These are phyloP conservation scores for Talaromyces borbonicus DNA, from an alignment of 495 filamentous ascomycete species.

Conservation along the genomic window DNA sequence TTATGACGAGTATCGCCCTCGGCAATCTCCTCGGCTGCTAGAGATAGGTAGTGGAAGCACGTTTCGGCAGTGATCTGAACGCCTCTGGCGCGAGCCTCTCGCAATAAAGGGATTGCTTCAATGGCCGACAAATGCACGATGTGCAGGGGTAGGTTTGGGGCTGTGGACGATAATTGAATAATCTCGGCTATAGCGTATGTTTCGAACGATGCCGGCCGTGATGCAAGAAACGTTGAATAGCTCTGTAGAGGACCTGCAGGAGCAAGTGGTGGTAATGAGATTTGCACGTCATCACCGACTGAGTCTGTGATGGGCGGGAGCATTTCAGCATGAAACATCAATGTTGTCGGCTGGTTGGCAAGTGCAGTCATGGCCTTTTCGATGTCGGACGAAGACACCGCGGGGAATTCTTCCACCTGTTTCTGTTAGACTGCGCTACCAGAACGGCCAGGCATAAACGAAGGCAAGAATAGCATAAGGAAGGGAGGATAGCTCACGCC, in stretches of 20 bases:
- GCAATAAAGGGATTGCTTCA: constrained; percentile 83
- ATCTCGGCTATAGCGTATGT: constrained; percentile 86
- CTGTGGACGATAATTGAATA: constrained; percentile 66
- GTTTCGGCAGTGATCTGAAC: constrained; percentile 94
- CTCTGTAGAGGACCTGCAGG: constrained; percentile 67
- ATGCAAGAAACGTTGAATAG: constrained; percentile 88
- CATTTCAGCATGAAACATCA: constrained; percentile 99
- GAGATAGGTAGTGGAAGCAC: constrained; percentile 94
- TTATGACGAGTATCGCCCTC: constrained; percentile 94
- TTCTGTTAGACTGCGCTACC: neutral
- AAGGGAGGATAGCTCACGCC: constrained; percentile 52
- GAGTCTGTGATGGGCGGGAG: constrained; percentile 78
- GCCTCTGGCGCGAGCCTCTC: constrained; percentile 65
- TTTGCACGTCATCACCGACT: constrained; percentile 68
- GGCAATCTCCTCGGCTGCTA: constrained; percentile 75
- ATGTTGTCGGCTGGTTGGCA: constrained; percentile 65
- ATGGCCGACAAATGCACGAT: constrained; percentile 92
- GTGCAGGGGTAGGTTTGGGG: constrained; percentile 78
- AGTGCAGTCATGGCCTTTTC: constrained; percentile 68
- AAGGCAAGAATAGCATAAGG: constrained; percentile 6
- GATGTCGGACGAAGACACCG: constrained; percentile 72
- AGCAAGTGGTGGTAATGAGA: constrained; percentile 58
- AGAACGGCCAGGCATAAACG: too few species aligned
- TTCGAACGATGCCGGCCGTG: constrained; percentile 82
- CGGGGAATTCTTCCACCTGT: constrained; percentile 91